Base-by-base conservation (phyloP, 202 grass and related monocot genomes). In the Digitaria exilis region DNA sequence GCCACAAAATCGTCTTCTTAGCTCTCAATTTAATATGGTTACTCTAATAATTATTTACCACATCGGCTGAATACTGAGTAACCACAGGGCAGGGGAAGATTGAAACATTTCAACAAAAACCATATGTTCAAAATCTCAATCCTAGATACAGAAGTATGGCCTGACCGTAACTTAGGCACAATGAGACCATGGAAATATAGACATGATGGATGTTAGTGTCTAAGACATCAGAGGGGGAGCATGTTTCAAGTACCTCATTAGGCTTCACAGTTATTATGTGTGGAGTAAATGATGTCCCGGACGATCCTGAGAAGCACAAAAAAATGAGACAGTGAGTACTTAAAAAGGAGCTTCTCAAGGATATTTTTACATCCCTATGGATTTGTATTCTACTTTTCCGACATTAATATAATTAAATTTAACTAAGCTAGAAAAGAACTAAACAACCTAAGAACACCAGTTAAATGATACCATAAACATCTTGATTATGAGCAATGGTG, bases 191-290 rank as follows among this genome's bases (percentile, higher is more conserved):
- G 60, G 21, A 25, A 76, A 54, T 52, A 79, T 13, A 65, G 6
- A 55, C 22, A 74, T 25, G 25, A 42, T 67, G 34, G 2, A 80
- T 73, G 48, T 15, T 51, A 68, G 29, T 18, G 25, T 42, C 30
- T n/a, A 7, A 76, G 25, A 30, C 29, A 62, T 0, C 21, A 81
- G 11, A 71, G 31, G 48, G 3, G 64, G 43, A 69, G 19, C 30
- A 59, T 68, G 60, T 79, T 77, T 14, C 19, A 79, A 51, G 8
- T 83, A 88, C 90, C 86, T 92, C 86, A 12, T 88, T 86, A 29
- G 90, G 86, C 73, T 92, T 92, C 67, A 92, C 90, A 25, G 90
- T 88, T 80, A 92, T 89, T 83, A 92, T 88, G 80, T 92, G 90
- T 22, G 90, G 91, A 85, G 91, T 93, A 93, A 93, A 93, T 44